phyloP scores from a whole-genome alignment of 2,329 filamentous ascomycete species.

The Paradendryphiella salina region DNA sequence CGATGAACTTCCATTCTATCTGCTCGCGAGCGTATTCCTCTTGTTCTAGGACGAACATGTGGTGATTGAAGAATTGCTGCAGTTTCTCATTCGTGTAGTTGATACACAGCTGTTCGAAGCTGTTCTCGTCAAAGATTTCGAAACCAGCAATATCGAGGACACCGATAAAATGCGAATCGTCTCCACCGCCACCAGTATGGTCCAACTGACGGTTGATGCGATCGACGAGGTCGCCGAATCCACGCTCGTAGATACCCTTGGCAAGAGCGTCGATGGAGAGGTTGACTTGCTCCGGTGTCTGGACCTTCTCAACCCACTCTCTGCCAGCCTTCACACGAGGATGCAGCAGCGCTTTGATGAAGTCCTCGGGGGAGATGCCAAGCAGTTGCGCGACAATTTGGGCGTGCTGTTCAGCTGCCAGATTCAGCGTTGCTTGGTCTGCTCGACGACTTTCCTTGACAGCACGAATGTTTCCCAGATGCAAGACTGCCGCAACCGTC shows the following conservation, averaged over 20 bases:
- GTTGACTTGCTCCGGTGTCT: slow-evolving; percentile 94
- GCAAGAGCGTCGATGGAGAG: slow-evolving; percentile 86
- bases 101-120: slow-evolving; percentile 98
- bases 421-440: slow-evolving; percentile 82
- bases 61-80: slow-evolving; percentile 99
- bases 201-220: slow-evolving; percentile 93
- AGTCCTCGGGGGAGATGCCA: slow-evolving; percentile 81
- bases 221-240: slow-evolving; percentile 88
- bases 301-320: slow-evolving; percentile 98
- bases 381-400: slow-evolving; percentile 80
- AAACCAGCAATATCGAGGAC: slow-evolving; percentile 99
- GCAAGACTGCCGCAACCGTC: slow-evolving; percentile 87
- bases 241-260: slow-evolving; percentile 96
- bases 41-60: slow-evolving; percentile 99
- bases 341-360: slow-evolving; percentile 85
- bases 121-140: slow-evolving; percentile 99
- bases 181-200: slow-evolving; percentile 75
- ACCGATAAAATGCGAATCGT: slow-evolving; percentile 94
- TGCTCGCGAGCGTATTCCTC: slow-evolving; percentile 97
- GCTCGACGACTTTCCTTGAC: slow-evolving; percentile 87
- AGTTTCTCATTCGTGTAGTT: slow-evolving; percentile 99
- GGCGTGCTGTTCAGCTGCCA: slow-evolving; percentile 74
- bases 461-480: slow-evolving; percentile 89
- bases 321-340: slow-evolving; percentile 92
- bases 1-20: slow-evolving; percentile 99